These are phyloP conservation scores for Ilex aquifolium DNA, from an alignment of 257 asterid genomes.

Conservation along the genomic window DNA sequence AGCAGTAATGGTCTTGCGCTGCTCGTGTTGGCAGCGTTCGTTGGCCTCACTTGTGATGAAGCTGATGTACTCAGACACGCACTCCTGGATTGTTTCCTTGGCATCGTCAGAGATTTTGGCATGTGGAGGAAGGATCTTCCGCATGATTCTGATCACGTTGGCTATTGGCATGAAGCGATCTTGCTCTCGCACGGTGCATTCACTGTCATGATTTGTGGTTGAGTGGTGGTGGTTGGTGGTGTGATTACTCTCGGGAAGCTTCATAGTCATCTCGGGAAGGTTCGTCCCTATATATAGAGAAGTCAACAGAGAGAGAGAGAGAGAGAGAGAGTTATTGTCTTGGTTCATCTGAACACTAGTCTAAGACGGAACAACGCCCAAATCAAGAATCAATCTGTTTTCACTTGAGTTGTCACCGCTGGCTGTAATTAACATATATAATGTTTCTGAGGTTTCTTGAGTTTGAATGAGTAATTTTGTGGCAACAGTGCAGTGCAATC, in stretches of 20 bases:
- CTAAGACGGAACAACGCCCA: too few species aligned
- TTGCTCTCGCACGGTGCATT: not conserved
- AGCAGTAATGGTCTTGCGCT: not conserved
- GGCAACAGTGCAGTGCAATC: too few species aligned
- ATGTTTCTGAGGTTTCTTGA: too few species aligned
- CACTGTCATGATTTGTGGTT: not conserved
- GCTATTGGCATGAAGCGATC: not conserved
- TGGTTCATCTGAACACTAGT: not conserved
- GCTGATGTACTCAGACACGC: constrained; percentile 3
- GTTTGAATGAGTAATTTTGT: too few species aligned
- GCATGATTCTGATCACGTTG: constrained; percentile 2
- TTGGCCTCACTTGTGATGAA: constrained; percentile 3
- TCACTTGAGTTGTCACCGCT: too few species aligned
- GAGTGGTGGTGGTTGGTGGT: not conserved
- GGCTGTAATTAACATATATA: too few species aligned
- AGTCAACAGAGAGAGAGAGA: not conserved
- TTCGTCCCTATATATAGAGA: not conserved
- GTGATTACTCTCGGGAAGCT: not conserved
- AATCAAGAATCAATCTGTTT: too few species aligned
- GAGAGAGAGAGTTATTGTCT: not conserved
- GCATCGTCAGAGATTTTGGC: constrained; percentile 2
- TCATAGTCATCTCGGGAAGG: not conserved
- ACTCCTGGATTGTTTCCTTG: constrained; percentile 6
- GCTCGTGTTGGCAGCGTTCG: not conserved
- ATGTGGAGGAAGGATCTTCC: constrained; percentile 2